Conservation (phyloP, 306 rosid genomes). For the Malus sieversii region DNA sequence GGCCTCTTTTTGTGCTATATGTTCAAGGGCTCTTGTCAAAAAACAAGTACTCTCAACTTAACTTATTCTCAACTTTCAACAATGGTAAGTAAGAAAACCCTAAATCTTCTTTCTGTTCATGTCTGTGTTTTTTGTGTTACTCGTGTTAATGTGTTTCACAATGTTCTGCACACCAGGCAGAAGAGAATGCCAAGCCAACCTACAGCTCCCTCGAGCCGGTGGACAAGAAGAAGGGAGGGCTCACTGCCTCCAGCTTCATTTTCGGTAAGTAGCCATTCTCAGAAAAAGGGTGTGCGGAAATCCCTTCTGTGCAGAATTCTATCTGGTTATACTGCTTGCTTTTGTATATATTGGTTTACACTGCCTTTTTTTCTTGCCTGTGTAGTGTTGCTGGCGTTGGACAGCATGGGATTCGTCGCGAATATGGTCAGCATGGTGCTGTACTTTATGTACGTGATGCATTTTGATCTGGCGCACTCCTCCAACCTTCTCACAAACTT, state of each 20-base stretch:
- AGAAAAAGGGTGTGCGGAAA: not conserved
- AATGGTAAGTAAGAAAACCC: slow-evolving; percentile 1
- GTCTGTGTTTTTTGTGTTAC: not conserved
- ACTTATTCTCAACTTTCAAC: not conserved
- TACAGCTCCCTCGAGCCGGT: slow-evolving; percentile 15
- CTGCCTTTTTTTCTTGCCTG: not conserved
- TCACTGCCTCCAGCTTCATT: slow-evolving; percentile 56
- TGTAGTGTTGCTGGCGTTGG: slow-evolving; percentile 57
- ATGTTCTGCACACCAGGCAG: slow-evolving; percentile 9
- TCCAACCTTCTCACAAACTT: slow-evolving; percentile 82
- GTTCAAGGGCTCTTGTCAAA: not conserved
- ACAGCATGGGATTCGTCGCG: slow-evolving; percentile 78
- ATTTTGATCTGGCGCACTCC: slow-evolving; percentile 44
- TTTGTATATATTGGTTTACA: too few relatives aligned
- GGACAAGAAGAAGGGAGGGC: slow-evolving; percentile 53
- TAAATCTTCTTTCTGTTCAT: not conserved
- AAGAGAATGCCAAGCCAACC: slow-evolving; percentile 32
- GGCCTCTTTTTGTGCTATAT: slow-evolving; percentile 7
- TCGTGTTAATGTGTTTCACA: not conserved
- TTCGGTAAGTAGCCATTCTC: slow-evolving; percentile 35
- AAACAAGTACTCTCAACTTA: not conserved
- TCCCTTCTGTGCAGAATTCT: not conserved
- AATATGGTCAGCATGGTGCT: slow-evolving; percentile 69
- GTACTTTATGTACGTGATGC: slow-evolving; percentile 56
- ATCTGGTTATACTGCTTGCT: not conserved